A percentile compares a stretch with the other conserved stretches of the same genome.
Conservation (phyloP, 768 basidiomycete genomes). For the Dacryopinax spathularia region DNA sequence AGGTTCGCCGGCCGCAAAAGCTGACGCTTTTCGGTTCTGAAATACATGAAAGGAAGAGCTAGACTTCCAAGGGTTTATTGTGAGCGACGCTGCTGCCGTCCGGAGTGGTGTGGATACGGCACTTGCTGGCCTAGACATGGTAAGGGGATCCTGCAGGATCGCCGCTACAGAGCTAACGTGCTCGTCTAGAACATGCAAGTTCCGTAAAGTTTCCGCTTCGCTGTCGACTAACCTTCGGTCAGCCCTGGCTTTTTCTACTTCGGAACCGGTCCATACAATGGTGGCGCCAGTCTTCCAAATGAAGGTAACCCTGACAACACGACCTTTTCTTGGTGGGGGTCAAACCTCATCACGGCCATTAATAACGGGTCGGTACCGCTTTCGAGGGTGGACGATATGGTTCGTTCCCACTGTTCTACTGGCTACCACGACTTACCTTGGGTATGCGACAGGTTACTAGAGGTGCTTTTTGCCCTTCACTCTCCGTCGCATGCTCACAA, state of each 20-base stretch:
- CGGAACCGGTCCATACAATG: conserved; percentile 21
- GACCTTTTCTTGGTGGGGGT: conserved; percentile 28
- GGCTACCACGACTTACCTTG: not conserved
- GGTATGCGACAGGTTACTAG: not conserved
- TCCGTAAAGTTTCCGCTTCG: not conserved
- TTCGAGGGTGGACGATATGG: conserved; percentile 62
- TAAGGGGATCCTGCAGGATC: not conserved
- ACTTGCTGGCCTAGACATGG: conserved; percentile 44
- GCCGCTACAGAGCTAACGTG: not conserved
- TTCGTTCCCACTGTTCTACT: conserved; percentile 17
- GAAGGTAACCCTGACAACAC: not conserved
- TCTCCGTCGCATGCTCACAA: too few species aligned
- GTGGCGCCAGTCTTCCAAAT: not conserved
- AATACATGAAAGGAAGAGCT: not conserved
- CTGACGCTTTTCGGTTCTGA: too few species aligned
- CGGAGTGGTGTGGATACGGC: conserved; percentile 20
- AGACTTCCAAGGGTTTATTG: conserved; percentile 16
- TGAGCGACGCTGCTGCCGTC: conserved; percentile 47
- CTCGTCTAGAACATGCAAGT: not conserved
- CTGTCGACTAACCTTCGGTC: conserved; percentile 10
- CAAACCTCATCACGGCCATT: conserved; percentile 52
- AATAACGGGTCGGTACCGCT: conserved; percentile 56
- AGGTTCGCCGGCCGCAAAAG: too few species aligned
- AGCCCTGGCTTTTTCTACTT: conserved; percentile 54
- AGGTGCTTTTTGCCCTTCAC: not conserved